Base-by-base conservation (phyloP, 2,329 filamentous ascomycete species). In the Cladosporium sp. region DNA sequence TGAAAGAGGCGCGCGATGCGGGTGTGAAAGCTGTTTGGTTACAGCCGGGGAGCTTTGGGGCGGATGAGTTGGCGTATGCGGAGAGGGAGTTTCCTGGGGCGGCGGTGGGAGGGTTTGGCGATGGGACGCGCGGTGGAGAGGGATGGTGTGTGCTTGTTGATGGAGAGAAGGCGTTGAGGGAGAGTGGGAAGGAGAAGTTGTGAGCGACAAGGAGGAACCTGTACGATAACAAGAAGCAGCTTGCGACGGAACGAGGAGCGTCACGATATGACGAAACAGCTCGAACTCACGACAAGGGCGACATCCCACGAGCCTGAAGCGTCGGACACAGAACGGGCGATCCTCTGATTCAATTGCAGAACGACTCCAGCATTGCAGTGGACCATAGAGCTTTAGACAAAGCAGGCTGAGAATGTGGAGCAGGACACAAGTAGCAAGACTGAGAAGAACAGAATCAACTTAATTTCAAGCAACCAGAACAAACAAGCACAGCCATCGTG, bases 111-210 rank as follows among this genome's bases (percentile, higher is more conserved):
- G 88, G 80, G 39, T 89, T 81, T 2, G 81, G 85, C 84, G 80
- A 62, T 86, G 81, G 6, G 78, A 87, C 38, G 85, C 86, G 28
- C 70, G 89, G 89, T 7, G 74, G 77, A 51, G 89, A 92, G 69
- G 91, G 91, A 0, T 95, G 90, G 89, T 96, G 91, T 74, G 88
- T 96, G 22, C 79, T 96, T 45, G 89, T 95, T 11, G 90, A 96
- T 73, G 91, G 91, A 0, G 89, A 92, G 65, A 77, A 74, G 69
- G 86, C 84, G 1, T 67, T 88, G 67, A 79, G 77, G 68, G 78
- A 73, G 39, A 83, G 79, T 17, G 84, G 82, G 30, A 85, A 64
- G 60, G 63, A 84, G 75, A 59, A 65, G 42, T 20, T 56, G 54
- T 56, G 54, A 56, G 30, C 6, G 15, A 8, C 15, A 5, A n/a